Evolutionary conservation across 192 early-diverging fungal species (phyloP).

Genomic region (Umbelopsis vinacea): DNA sequence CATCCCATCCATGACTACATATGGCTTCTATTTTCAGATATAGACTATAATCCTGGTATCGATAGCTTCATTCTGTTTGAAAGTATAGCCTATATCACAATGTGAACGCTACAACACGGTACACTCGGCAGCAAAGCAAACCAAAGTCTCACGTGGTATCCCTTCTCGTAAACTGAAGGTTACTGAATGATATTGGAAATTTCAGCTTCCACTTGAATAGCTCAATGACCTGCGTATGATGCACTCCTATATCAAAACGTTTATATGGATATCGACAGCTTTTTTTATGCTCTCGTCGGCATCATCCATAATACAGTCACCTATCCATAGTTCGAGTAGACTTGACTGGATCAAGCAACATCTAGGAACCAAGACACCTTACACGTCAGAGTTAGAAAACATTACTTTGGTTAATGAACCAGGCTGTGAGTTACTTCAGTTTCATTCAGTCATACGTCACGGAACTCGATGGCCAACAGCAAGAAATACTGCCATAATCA

Average conservation of each 20-base stretch:
- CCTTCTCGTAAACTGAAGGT: not conserved
- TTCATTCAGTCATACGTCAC: constrained; percentile 20
- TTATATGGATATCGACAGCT: too few relatives aligned
- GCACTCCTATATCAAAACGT: too few relatives aligned
- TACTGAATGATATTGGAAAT: not conserved
- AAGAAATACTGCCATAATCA: constrained; percentile 3
- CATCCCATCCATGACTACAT: too few relatives aligned
- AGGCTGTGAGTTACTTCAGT: constrained; percentile 4
- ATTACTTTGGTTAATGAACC: too few relatives aligned
- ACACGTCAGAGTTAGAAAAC: not conserved
- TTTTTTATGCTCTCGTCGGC: not conserved
- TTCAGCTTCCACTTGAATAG: not conserved
- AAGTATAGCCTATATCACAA: too few relatives aligned
- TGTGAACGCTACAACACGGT: too few relatives aligned
- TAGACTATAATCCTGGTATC: too few relatives aligned
- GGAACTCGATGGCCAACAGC: constrained; percentile 25
- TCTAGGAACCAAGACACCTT: constrained; percentile 21
- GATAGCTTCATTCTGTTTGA: too few relatives aligned
- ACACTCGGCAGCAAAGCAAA: not conserved
- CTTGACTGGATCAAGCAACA: constrained; percentile 19
- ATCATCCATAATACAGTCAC: not conserved
- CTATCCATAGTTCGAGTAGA: not conserved
- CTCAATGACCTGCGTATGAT: too few relatives aligned
- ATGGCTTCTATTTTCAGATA: too few relatives aligned
- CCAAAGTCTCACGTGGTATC: not conserved